Percentiles rank a stretch among this genome's conserved stretches.
Evolutionary conservation across 2,329 filamentous ascomycete species (phyloP).

Genomic region (Aspergillaceae sp.): DNA sequence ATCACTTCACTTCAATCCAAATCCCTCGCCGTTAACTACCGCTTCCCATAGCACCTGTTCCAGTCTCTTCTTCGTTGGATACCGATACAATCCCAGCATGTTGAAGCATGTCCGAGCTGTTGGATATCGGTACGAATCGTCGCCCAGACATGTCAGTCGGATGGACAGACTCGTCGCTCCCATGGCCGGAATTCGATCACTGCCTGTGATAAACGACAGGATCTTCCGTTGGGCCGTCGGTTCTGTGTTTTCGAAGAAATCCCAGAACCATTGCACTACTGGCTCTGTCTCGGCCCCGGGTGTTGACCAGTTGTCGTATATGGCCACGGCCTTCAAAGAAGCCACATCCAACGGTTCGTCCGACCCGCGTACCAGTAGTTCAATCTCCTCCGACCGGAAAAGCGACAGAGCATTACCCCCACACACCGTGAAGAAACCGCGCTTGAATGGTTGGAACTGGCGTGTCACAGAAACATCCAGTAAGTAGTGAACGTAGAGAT

Average conservation of each 20-base stretch:
- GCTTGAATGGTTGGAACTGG: conserved; percentile 89
- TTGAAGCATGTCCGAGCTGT: conserved; percentile 91
- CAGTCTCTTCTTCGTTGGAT: conserved; percentile 56
- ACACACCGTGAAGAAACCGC: conserved; percentile 87
- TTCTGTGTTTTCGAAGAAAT: conserved; percentile 59
- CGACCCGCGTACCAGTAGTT: conserved; percentile 74
- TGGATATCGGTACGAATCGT: conserved; percentile 66
- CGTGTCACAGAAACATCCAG: conserved; percentile 68
- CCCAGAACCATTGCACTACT: conserved; percentile 81
- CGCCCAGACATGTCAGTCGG: conserved; percentile 64
- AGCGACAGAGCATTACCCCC: conserved; percentile 79
- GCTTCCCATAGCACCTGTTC: conserved; percentile 72
- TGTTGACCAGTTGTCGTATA: conserved; percentile 70
- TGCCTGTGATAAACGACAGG: conserved; percentile 80
- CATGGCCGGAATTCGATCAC: conserved; percentile 81
- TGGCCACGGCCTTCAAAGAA: conserved; percentile 65
- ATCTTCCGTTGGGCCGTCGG: conserved; percentile 66
- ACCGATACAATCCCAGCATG: conserved; percentile 66
- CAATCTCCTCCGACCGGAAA: conserved; percentile 85
- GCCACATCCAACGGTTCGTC: conserved; percentile 74
- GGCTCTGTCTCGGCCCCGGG: conserved; percentile 50
- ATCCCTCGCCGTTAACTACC: conserved; percentile 83
- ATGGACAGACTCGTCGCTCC: conserved; percentile 73
- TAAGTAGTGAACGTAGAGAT: conserved; percentile 70
- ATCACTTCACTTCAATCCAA: conserved; percentile 59